phyloP scores from a whole-genome alignment of 2,329 filamentous ascomycete species.

The Pseudogymnoascus sp. region DNA sequence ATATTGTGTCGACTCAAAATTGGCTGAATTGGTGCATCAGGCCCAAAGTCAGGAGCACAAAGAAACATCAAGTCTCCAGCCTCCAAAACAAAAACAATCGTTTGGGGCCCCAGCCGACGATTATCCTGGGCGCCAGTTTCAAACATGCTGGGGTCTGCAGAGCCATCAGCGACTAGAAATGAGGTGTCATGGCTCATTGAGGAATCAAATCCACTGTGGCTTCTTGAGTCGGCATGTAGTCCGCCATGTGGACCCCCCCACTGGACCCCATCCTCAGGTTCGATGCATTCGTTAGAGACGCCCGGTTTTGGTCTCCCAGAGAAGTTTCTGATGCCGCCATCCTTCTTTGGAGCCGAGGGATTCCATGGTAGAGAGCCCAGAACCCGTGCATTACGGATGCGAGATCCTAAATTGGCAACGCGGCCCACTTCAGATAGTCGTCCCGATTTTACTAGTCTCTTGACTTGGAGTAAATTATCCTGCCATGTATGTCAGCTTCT shows the following conservation, averaged over 20 bases:
- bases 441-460: slow-evolving; percentile 60
- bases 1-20: slow-evolving; percentile 50
- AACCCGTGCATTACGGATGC: slow-evolving; percentile 71
- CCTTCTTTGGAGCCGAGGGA: neutral
- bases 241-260: neutral
- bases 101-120: slow-evolving; percentile 58
- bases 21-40: slow-evolving; percentile 26
- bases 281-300: neutral
- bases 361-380: slow-evolving; percentile 48
- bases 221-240: neutral
- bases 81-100: slow-evolving; percentile 69
- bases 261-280: neutral
- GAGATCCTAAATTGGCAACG: slow-evolving; percentile 69
- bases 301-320: neutral
- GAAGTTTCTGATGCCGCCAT: neutral
- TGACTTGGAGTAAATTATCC: slow-evolving; percentile 75
- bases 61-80: slow-evolving; percentile 69
- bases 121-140: neutral
- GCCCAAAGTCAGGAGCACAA: slow-evolving; percentile 48
- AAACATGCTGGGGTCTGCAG: neutral
- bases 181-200: neutral
- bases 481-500: slow-evolving; percentile 28
- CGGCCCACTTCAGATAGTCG: slow-evolving; percentile 67
- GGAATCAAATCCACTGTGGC: neutral
- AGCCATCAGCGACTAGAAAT: neutral